Evolutionary conservation across 2,329 filamentous ascomycete species (phyloP).

Genomic region (Hymenoscyphus albidus): DNA sequence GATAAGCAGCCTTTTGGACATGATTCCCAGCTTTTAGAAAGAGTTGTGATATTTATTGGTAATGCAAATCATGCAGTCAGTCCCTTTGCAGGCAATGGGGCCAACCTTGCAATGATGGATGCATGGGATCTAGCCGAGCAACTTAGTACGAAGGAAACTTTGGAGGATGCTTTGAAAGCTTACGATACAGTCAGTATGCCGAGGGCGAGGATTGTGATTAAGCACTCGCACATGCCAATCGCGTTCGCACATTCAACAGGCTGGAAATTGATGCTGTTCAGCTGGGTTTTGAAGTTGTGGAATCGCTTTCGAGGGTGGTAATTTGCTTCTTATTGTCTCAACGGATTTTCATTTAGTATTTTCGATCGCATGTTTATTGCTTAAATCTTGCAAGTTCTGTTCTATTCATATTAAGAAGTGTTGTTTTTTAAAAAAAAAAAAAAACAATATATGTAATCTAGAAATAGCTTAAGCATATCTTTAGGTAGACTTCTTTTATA

Average conservation of each 20-base stretch:
- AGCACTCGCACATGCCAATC: conserved; percentile 8
- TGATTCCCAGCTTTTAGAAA: conserved; percentile 18
- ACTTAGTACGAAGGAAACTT: conserved; percentile 31
- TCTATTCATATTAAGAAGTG: too few relatives aligned
- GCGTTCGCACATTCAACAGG: background rate
- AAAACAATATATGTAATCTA: too few relatives aligned
- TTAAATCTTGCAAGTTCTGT: too few relatives aligned
- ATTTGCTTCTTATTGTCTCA: background rate
- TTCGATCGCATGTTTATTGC: too few relatives aligned
- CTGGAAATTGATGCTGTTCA: background rate
- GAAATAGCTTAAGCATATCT: too few relatives aligned
- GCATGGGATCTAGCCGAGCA: conserved; percentile 45
- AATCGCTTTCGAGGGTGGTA: background rate
- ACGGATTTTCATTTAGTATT: too few relatives aligned
- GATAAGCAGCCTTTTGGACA: conserved; percentile 46
- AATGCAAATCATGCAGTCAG: conserved; percentile 49
- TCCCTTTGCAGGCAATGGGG: conserved; percentile 47
- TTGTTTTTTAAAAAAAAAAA: too few relatives aligned
- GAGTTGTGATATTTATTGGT: conserved; percentile 43
- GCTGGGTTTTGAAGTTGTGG: background rate
- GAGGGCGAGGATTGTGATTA: conserved; percentile 27
- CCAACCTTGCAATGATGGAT: conserved; percentile 46
- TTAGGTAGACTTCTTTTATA: too few relatives aligned
- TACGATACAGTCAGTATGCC: conserved; percentile 40
- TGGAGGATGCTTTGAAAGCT: conserved; percentile 31